Evolutionary conservation across 177 flowering plant genomes (phyloP).

Genomic region (Vitis hybrid): DNA sequence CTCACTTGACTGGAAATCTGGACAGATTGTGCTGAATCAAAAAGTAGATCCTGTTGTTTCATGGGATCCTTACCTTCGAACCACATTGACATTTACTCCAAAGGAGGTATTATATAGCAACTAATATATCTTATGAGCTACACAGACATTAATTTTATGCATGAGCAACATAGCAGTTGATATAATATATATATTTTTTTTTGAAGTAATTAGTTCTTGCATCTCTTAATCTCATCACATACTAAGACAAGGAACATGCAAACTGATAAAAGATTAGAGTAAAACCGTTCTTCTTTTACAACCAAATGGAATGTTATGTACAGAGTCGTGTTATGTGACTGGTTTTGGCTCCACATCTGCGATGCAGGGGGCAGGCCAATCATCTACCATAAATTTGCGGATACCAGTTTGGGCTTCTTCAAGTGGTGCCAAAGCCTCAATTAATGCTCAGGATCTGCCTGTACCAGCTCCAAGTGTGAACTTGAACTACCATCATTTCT

Average conservation of each 20-base stretch:
- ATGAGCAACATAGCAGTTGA: too few species aligned
- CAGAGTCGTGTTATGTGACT: too few species aligned
- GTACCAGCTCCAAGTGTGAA: constrained; percentile 60
- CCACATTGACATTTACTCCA: constrained; percentile 47
- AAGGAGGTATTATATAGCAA: constrained; percentile 32
- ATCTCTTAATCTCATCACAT: too few species aligned
- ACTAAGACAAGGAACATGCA: too few species aligned
- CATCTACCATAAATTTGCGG: constrained; percentile 62
- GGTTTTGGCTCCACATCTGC: too few species aligned
- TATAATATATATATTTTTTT: too few species aligned
- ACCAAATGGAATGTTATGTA: too few species aligned
- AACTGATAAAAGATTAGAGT: too few species aligned
- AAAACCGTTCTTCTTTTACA: too few species aligned
- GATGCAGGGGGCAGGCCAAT: constrained; percentile 33
- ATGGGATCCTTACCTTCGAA: constrained; percentile 57
- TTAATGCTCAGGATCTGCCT: constrained; percentile 46
- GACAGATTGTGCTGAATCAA: constrained; percentile 48
- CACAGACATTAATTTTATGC: too few species aligned
- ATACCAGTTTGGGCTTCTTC: constrained; percentile 73
- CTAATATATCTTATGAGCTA: too few species aligned
- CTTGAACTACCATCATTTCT: neutral
- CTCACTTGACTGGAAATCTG: constrained; percentile 69
- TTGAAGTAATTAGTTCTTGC: too few species aligned
- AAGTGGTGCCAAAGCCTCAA: constrained; percentile 43
- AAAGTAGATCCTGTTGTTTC: constrained; percentile 65